These are phyloP conservation scores for Lindgomyces ingoldianus DNA, from an alignment of 495 filamentous ascomycete species.

Conservation along the genomic window DNA sequence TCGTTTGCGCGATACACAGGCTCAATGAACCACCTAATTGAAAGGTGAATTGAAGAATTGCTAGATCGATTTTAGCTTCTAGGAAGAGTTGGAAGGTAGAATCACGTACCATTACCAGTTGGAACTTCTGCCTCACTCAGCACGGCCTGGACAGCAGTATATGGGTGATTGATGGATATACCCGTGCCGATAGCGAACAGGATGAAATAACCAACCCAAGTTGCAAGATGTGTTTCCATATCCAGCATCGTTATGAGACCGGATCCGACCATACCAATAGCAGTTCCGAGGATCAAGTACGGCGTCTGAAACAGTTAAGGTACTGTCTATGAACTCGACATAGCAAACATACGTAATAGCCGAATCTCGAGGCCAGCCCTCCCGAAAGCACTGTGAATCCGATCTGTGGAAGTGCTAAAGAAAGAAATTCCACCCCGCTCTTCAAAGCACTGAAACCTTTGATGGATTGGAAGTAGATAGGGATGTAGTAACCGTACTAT, in stretches of 20 bases:
- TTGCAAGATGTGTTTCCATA: background rate
- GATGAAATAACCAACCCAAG: slow-evolving; percentile 5
- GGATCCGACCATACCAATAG: slow-evolving; percentile 48
- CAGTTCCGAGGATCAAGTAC: slow-evolving; percentile 45
- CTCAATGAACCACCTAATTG: slow-evolving; percentile 15
- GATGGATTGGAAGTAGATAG: slow-evolving; percentile 32
- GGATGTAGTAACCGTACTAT: slow-evolving; percentile 41
- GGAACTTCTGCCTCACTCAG: slow-evolving; percentile 4
- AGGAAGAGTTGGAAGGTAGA: background rate
- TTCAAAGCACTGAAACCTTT: slow-evolving; percentile 14
- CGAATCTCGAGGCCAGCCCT: slow-evolving; percentile 59
- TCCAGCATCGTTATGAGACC: slow-evolving; percentile 5
- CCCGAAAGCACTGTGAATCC: slow-evolving; percentile 63
- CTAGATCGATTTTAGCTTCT: background rate
- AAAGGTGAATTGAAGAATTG: slow-evolving; percentile 16
- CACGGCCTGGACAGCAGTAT: slow-evolving; percentile 15
- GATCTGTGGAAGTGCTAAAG: slow-evolving; percentile 19
- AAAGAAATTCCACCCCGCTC: slow-evolving; percentile 18
- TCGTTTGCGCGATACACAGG: slow-evolving; percentile 7
- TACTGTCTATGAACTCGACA: background rate
- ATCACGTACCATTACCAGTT: slow-evolving; percentile 17
- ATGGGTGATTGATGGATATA: slow-evolving; percentile 10
- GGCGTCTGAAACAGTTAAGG: slow-evolving; percentile 5
- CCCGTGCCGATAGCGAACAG: slow-evolving; percentile 15
- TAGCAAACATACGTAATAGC: slow-evolving; percentile 61